Evolutionary conservation across 805 yeast genomes (phyloP).

Genomic region (Kockiozyma suomiensis): DNA sequence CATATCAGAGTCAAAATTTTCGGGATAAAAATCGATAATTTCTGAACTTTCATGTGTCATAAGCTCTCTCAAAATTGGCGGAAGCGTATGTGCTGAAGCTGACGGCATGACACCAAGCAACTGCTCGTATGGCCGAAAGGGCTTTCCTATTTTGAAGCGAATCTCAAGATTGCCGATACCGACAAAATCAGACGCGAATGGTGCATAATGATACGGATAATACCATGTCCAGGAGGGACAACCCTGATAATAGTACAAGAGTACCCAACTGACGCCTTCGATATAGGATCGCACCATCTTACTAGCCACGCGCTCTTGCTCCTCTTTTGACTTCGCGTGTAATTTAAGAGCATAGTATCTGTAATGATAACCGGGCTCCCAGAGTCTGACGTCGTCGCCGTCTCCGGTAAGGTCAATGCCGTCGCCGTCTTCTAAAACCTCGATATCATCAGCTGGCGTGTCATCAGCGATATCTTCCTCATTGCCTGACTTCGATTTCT

Average conservation of each 20-base stretch:
- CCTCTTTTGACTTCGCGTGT: slow-evolving; percentile 56
- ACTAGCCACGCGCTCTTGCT: slow-evolving; percentile 52
- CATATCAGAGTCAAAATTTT: slow-evolving; percentile 86
- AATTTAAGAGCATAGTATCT: slow-evolving; percentile 83
- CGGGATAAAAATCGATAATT: slow-evolving; percentile 89
- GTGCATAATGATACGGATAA: slow-evolving; percentile 96
- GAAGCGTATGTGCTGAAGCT: slow-evolving; percentile 84
- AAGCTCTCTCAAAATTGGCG: slow-evolving; percentile 74
- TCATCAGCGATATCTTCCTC: background rate
- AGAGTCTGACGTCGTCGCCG: slow-evolving; percentile 61
- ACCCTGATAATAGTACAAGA: slow-evolving; percentile 92
- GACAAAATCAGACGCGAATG: slow-evolving; percentile 87
- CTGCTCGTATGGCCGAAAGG: slow-evolving; percentile 90
- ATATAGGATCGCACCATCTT: slow-evolving; percentile 72
- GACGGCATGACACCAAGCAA: slow-evolving; percentile 95
- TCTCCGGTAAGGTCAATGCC: slow-evolving; percentile 42
- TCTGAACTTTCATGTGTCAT: slow-evolving; percentile 81
- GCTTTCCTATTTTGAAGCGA: slow-evolving; percentile 66
- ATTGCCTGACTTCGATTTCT: slow-evolving; percentile 12
- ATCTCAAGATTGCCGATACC: slow-evolving; percentile 53
- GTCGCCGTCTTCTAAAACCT: slow-evolving; percentile 44
- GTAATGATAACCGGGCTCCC: slow-evolving; percentile 84
- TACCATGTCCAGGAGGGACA: slow-evolving; percentile 99
- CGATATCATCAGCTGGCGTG: slow-evolving; percentile 20
- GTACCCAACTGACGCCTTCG: slow-evolving; percentile 97